phyloP scores from a whole-genome alignment of 2,329 filamentous ascomycete genomes.

The Mycosphaerelloides madeirae region DNA sequence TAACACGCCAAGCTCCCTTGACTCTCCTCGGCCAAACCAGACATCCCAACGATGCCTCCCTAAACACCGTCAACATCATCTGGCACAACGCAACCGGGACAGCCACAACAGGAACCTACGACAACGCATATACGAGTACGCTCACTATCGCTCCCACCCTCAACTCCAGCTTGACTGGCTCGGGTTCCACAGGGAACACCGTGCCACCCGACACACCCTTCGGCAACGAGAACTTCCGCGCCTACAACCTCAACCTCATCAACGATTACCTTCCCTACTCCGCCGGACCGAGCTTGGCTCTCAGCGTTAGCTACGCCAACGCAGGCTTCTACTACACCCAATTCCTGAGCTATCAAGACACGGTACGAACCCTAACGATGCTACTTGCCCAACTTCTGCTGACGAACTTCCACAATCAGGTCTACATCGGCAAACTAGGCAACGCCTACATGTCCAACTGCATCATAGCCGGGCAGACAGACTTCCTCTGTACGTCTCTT shows the following conservation, averaged over 20 bases:
- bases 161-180: conserved; percentile 58
- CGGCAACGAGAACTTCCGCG: conserved; percentile 59
- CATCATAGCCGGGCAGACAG: conserved; percentile 60
- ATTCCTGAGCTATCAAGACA: conserved; percentile 65
- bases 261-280: conserved; percentile 54
- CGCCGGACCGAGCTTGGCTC: conserved; percentile 55
- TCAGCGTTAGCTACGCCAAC: conserved; percentile 60
- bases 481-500: conserved; percentile 51
- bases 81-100: conserved; percentile 55
- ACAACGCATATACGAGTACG: conserved; percentile 60
- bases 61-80: conserved; percentile 53
- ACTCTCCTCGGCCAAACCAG: conserved; percentile 57
- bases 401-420: conserved; percentile 27
- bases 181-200: conserved; percentile 57
- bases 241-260: conserved; percentile 62
- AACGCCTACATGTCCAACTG: conserved; percentile 61
- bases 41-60: conserved; percentile 43
- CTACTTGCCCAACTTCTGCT: not conserved
- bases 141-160: conserved; percentile 61
- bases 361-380: conserved; percentile 36
- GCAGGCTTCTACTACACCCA: conserved; percentile 63
- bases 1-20: conserved; percentile 58
- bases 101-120: conserved; percentile 39
- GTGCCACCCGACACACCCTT: conserved; percentile 60
- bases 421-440: conserved; percentile 63